Base-by-base conservation (phyloP, 169 alveolate genomes). In the Plasmodium inui region DNA sequence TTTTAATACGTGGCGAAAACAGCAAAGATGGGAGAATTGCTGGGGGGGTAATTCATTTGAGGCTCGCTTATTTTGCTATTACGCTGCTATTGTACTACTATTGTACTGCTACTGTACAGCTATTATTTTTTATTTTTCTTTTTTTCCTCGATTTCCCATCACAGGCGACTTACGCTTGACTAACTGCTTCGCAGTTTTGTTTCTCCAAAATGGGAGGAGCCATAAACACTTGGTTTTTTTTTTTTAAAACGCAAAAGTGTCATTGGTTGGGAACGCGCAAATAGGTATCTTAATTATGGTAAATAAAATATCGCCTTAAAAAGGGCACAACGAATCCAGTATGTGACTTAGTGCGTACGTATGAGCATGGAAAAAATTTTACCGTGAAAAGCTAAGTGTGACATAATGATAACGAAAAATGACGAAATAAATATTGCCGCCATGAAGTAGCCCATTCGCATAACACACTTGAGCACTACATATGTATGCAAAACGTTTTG, bases 1-100 rank as follows among this genome's bases (percentile, higher is more conserved):
- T 88, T 88, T 88, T 80, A 67, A 17, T 55, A 88, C 70, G 71
- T 17, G 32, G 44, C 34, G 41, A 67, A 8, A 71, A 28, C 22
- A 17, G 76, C 76, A 44, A 70, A 84, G 76, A 67, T 34, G 39
- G 26, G 74, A 12, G 26, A 61, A 61, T 80, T 39, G 19, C 12
- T 81, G 53, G 50, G 70, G 70, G 50, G 6, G 41, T 53, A 22
- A 53, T 53, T 71, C 88, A 50, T 26, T 81, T 81, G 78, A 50
- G 28, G 46, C 76, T 81, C 39, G 76, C 37, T 26, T 67, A 67
- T 26, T 67, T 50, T 67, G 37, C 37, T 67, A 67, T 26, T 67
- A 26, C n/a, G 14, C 37, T 67, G 30, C 37, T 67, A 22, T 7
- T 67, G 10, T 5, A 2, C 37, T 67, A 7, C 26, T 55, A 37